Evolutionary conservation across 495 filamentous ascomycete species (phyloP), one percentile per base, ranked within the genome.

Genomic region (Geopyxis carbonaria): DNA sequence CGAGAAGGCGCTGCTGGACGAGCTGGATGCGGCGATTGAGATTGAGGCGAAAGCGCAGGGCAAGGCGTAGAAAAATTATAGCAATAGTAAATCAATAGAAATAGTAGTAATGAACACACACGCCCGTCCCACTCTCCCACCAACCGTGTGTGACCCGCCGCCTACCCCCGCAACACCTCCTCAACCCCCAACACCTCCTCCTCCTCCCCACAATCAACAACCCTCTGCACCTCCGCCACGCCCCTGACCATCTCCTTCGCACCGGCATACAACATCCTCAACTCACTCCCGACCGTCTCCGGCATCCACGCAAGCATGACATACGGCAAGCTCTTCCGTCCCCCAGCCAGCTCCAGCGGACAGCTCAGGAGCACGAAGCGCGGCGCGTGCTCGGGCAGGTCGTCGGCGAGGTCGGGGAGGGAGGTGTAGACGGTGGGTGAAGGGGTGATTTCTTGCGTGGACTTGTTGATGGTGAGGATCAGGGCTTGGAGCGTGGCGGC

Each of bases 381-480:
- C 10, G 89, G 87, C 8, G 80, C 73, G 49, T 91, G 75, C 34
- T 93, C 85, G n/a, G 89, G 89, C 30, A 97, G 72, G 56, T 89
- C 87, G 34, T 93, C 87, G 33, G 65, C 74, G 27, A 97, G 60
- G 25, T 80, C 76, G 22, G 75, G 66, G 54, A 97, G 72, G 38
- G 74, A 72, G 5, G 70, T 78, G 62, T 91, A 93, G 40, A 83
- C 70, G 21, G 74, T 68, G 29, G 77, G 76, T 55, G 86, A 79
- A 24, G 68, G 67, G 29, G 70, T 73, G 57, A 97, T 91, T 60
- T 94, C 86, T 42, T 91, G 69, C 27, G 65, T 89, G 43, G 76
- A 73, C 53, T 77, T 79, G 61, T 94, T 80, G 64, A 97, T 93
- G 75, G 61, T 81, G 94, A 89, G 94, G 43, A 97, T 85, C 47